Conservation (phyloP, 257 asterid genomes). For the Fraxinus excelsior region DNA sequence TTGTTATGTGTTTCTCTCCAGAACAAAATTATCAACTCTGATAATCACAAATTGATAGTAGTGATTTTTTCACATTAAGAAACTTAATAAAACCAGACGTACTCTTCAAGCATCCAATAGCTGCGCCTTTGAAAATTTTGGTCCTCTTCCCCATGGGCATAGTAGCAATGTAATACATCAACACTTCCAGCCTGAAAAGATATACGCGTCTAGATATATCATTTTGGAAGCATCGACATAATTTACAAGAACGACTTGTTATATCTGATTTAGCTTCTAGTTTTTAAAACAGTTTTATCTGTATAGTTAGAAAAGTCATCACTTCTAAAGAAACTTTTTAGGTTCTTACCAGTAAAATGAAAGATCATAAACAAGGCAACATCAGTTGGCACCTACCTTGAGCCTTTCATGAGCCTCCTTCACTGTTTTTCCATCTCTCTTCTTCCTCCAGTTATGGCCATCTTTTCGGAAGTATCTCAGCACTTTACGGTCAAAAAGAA, state of each 20-base stretch:
- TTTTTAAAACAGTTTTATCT: background rate
- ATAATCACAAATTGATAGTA: background rate
- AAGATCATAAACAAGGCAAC: slow-evolving; percentile 21
- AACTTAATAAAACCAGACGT: slow-evolving; percentile 30
- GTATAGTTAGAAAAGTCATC: slow-evolving; percentile 9
- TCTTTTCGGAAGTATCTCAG: slow-evolving; percentile 86
- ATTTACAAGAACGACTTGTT: slow-evolving; percentile 14
- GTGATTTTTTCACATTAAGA: background rate
- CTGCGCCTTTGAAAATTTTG: slow-evolving; percentile 92
- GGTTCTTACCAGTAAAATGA: slow-evolving; percentile 17
- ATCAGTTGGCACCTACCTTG: slow-evolving; percentile 50
- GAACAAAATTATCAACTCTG: background rate
- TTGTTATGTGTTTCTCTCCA: background rate
- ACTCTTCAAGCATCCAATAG: slow-evolving; percentile 99
- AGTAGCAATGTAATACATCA: slow-evolving; percentile 93
- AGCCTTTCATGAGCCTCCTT: slow-evolving; percentile 98
- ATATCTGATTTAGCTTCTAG: background rate
- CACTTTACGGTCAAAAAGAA: slow-evolving; percentile 92
- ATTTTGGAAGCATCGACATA: slow-evolving; percentile 28
- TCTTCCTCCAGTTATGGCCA: slow-evolving; percentile 96
- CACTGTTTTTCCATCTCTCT: slow-evolving; percentile 90
- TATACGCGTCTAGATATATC: slow-evolving; percentile 24
- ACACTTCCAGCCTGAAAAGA: slow-evolving; percentile 76
- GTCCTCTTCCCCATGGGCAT: slow-evolving; percentile 90
- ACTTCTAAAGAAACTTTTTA: slow-evolving; percentile 11